Base-by-base conservation (phyloP, 2,329 filamentous ascomycete genomes). In the Verticillium klebahnii region DNA sequence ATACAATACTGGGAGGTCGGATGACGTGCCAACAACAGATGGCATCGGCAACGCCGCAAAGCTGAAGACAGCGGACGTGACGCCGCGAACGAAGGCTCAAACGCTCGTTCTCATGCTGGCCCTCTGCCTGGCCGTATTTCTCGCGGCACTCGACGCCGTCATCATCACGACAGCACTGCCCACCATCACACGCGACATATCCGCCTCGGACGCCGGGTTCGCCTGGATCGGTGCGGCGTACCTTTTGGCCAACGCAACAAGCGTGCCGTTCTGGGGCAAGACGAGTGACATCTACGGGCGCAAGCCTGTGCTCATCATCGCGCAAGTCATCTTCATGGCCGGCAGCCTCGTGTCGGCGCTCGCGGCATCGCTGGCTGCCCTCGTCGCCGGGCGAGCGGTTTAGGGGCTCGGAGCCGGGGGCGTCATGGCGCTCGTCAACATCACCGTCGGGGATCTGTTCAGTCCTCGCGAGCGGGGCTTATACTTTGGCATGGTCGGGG, bases 161-260 rank as follows among this genome's bases (percentile, higher is more conserved):
- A 88, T 90, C 69, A 79, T 91, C 67, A 82, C 88, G 12, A 90
- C 88, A 0, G 86, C 88, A 6, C 79, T 90, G 5, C 88, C 89
- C 0, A 86, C 85, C 15, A 90, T 91, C 65, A 81, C 85, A 5
- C 74, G 75, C 37, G 80, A 89, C 63, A 84, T 93, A 64, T 70
- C 86, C 55, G 70, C 83, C 56, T 90, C 89, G 6, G 85, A 85
- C 3, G 78, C 84, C 17, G 90, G 89, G 29, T 93, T 93, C 74
- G 84, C 88, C 59, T 93, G 90, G 91, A 88, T 94, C 64, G 90
- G 90, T 15, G 86, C 84, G 40, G 86, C 89, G 2, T 94, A 90
- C 69, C 79, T 92, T 7, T 83, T 93, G 12, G 89, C 87, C 61
- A 89, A 87, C 70, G 87, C 89, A 1, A 84, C 80, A 72, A 82